Conservation (phyloP, 2,329 filamentous ascomycete species). For the Fusarium austroafricanum region DNA sequence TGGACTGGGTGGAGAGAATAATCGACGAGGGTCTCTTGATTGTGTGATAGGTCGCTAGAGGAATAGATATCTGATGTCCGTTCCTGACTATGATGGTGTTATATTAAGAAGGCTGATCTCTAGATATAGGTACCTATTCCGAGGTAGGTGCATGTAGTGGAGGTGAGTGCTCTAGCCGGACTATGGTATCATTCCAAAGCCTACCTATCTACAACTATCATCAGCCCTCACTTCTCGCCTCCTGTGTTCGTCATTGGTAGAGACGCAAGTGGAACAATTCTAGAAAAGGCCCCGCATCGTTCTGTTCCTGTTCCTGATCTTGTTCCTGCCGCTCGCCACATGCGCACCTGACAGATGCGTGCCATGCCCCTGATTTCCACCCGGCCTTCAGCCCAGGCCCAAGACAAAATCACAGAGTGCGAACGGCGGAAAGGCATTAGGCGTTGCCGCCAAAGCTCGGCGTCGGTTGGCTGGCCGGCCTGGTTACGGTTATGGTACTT, state of each 20-base stretch:
- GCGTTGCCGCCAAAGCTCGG: neutral
- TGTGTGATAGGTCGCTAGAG: neutral
- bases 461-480: neutral
- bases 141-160: too few species aligned
- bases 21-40: neutral
- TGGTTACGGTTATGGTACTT: neutral
- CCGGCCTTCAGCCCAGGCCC: conserved; percentile 2
- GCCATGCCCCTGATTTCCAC: conserved; percentile 19
- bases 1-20: neutral
- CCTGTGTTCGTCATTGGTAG: conserved; percentile 26
- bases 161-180: too few species aligned
- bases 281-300: conserved; percentile 44
- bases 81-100: neutral
- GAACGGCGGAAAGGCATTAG: neutral
- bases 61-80: neutral
- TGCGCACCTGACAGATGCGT: conserved; percentile 23
- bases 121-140: too few species aligned
- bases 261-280: conserved; percentile 41
- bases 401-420: neutral
- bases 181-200: too few species aligned
- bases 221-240: neutral
- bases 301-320: conserved; percentile 34
- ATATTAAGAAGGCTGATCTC: neutral
- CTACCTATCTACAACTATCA: neutral
- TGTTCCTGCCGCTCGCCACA: conserved; percentile 36